Base-by-base conservation (phyloP, 1,284 basidiomycete genomes). In the Pterula multifida region DNA sequence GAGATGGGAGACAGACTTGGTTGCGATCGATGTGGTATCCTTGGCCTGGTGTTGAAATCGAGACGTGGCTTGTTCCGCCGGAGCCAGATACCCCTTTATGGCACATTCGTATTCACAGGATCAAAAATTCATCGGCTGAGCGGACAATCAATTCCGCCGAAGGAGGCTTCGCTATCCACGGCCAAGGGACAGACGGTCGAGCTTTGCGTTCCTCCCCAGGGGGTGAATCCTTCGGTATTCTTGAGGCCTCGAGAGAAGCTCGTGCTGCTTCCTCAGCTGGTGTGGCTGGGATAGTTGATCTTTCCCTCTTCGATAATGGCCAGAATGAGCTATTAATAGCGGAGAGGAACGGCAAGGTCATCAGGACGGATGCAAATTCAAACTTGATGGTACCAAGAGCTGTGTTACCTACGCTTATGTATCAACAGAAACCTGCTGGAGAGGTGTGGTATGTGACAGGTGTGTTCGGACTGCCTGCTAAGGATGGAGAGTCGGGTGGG, bases 31-130 rank as follows among this genome's bases (percentile, higher is more conserved):
- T 75, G 65, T 89, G 85, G 85, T 73, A 75, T 55, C 84, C 85
- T 2, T 89, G 81, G 81, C 68, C 69, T 44, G 83, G 78, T 59
- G 82, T 85, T 21, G 68, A 76, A 51, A 77, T 88, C 44, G 84
- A 87, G 65, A 88, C 85, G 13, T 85, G 80, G 78, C 71, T 87
- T 21, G 64, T 86, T 11, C 84, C 85, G 0, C 83, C 85, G 0
- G 67, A 70, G 13, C 54, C 60, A 11, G 71, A 63, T 3, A 69
- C 76, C 11, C 78, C 80, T 3, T 66, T 77, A 21, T 87, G 82
- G 81, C 81, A 87, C 58, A 59, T 86, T 26, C 74, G 83, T 4
- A 68, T 85, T 1, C 83, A 88, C 63, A 72, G 80, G 50, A 68
- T 87, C 53, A 70, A 65, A 49, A 73, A 76, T 9, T 6, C 11